Evolutionary conservation across 257 asterid species (phyloP), one percentile per base, ranked within the genome.

Genomic region (Gentiana dahurica): DNA sequence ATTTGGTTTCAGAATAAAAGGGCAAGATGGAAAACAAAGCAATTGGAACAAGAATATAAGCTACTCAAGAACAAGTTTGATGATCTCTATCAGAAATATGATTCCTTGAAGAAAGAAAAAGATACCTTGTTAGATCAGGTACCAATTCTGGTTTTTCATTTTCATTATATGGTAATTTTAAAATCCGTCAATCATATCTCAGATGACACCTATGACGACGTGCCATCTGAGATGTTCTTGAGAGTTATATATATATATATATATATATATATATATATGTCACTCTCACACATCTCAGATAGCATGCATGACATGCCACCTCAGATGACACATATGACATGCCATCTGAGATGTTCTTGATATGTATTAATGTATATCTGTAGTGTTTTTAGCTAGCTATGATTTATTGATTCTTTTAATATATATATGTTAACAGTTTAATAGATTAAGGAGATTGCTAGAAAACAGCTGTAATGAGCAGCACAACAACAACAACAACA

Each of bases 1-100:
- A 88, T 88, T 49, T 88, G 97, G 97, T 88, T 88, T 70, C 97
- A 89, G 71, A 80, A 80, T 57, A 77, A 70, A 61, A 57, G 87
- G 60, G 87, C 87, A 3, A 62, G 87, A 56, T 89, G 94, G 3
- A 86, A 84, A 59, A 86, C 93, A 0, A 89, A 86, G 79, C 85
- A 79, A 59, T 66, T 89, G 3, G 95, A 89, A 64, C 67, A 39
- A 34, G 89, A 89, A 8, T 86, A 81, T 58, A 54, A 55, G 55
- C 45, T 64, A 56, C 84, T 89, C 6, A 82, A 80, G 45, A 65
- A 79, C 10, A 72, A 64, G 55, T 89, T 74, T 46, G 86, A 86
- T 33, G 44, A 65, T 57, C 67, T 89, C 49, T 77, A 68, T 59
- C 71, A 77, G 9, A 74, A 78, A 69, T 65, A 70, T 12, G 87